Base-by-base conservation (phyloP, 1,139 yeast species). In the Lodderomyces theae region DNA sequence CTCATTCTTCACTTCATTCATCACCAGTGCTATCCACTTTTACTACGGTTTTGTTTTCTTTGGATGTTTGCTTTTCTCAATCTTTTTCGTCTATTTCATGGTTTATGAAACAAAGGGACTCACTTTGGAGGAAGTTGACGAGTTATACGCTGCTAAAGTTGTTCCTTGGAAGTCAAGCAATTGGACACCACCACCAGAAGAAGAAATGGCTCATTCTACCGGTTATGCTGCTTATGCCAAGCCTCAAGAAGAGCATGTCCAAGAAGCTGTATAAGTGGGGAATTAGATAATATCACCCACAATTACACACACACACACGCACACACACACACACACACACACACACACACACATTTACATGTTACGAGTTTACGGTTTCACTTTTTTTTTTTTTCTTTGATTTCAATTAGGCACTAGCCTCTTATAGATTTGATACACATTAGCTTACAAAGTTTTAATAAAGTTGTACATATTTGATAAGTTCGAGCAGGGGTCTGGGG, bases 41-140 rank as follows among this genome's bases (percentile, higher is more conserved):
- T 61, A 79, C 70, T 83, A 81, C 60, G 90, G 92, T 53, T 84
- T 78, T 56, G 88, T 84, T 41, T 85, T 85, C 69, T 74, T 80
- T 53, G 90, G 87, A 15, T 82, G 86, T 64, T 69, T 74, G 56
- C 54, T 79, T 34, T 61, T 79, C 49, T 81, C 86, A 23, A 58
- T 69, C 56, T 56, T 78, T 55, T 77, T 74, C 56, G 78, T 78
- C 12, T 75, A 69, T 57, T 69, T 77, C 55, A 65, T 70, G 47
- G 77, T 81, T 40, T 74, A 71, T 50, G 86, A 80, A 61, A 80
- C 86, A 25, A 79, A 77, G 60, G 83, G 85, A 21, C 69, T 79
- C 49, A 62, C 77, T 44, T 68, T 80, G 60, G 87, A 80, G 58
- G 82, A 80, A 53, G 76, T 81, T 50, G 86, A 80, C 59, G 78